A percentile compares a stretch with the other conserved stretches of the same genome.
These are phyloP conservation scores for Populus hybrid DNA, from an alignment of 441 rosid genomes.

Conservation along the genomic window DNA sequence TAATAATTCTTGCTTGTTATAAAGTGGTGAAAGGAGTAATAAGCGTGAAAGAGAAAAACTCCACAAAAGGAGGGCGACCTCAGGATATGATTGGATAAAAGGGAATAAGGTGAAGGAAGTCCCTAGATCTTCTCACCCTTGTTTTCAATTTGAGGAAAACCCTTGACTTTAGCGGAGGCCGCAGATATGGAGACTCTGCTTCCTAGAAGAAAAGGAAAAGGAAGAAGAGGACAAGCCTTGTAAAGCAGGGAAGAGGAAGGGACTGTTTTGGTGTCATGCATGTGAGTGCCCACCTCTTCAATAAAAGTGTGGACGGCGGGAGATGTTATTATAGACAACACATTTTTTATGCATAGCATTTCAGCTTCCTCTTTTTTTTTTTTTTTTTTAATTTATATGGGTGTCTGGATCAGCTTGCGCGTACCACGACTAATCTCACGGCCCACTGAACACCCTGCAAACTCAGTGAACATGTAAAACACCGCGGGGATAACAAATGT, in stretches of 20 bases:
- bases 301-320: constrained; percentile 23
- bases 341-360: constrained; percentile 6
- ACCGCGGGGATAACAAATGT: no score
- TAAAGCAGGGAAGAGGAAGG: constrained; percentile 43
- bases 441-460: no score
- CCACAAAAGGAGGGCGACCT: neutral
- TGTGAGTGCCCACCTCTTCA: constrained; percentile 23
- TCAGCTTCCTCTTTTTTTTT: neutral
- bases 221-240: constrained; percentile 28
- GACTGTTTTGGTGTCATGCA: constrained; percentile 39
- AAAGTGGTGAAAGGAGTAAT: neutral
- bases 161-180: constrained; percentile 50
- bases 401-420: no score
- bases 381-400: no score
- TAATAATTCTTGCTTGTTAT: neutral
- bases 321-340: constrained; percentile 28
- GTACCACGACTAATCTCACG: no score
- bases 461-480: no score
- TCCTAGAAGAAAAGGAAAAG: constrained; percentile 10
- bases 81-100: constrained; percentile 17
- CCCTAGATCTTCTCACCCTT: constrained; percentile 14
- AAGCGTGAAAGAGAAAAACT: constrained; percentile 3
- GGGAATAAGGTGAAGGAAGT: constrained; percentile 33
- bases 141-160: constrained; percentile 25
- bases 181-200: constrained; percentile 22